Evolutionary conservation across 768 basidiomycete genomes (phyloP).

Genomic region (Suillus spraguei): DNA sequence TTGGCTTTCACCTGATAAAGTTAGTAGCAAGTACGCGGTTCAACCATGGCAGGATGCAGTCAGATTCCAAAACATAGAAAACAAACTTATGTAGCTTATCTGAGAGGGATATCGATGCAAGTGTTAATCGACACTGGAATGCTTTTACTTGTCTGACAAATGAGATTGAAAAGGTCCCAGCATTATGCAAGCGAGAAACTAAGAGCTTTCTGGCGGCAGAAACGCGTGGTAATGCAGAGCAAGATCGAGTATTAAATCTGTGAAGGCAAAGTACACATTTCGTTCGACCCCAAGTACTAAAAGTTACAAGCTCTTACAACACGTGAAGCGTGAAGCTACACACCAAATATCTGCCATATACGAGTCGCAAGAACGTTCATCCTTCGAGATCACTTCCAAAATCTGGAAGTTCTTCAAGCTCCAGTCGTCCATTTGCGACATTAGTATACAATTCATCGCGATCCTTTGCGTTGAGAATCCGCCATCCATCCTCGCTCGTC

Average conservation of each 20-base stretch:
- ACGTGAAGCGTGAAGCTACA: not conserved
- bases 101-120: no score
- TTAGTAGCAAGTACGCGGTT: no score
- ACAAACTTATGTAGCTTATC: no score
- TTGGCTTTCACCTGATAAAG: no score
- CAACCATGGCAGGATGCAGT: no score
- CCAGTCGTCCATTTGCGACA: not conserved
- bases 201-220: not conserved
- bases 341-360: not conserved
- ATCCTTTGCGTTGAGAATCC: not conserved
- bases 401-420: not conserved
- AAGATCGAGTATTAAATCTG: no score
- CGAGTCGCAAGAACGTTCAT: not conserved
- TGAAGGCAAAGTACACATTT: not conserved
- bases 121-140: no score
- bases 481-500: not conserved
- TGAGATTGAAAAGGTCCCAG: not conserved
- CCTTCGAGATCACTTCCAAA: not conserved
- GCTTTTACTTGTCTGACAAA: no score
- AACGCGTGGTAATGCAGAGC: not conserved
- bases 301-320: not conserved
- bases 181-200: not conserved
- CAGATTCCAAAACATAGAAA: no score
- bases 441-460: not conserved
- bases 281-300: not conserved